Base-by-base conservation (phyloP, 352 stramenopile genomes). In the Aphanomyces stellatus region DNA sequence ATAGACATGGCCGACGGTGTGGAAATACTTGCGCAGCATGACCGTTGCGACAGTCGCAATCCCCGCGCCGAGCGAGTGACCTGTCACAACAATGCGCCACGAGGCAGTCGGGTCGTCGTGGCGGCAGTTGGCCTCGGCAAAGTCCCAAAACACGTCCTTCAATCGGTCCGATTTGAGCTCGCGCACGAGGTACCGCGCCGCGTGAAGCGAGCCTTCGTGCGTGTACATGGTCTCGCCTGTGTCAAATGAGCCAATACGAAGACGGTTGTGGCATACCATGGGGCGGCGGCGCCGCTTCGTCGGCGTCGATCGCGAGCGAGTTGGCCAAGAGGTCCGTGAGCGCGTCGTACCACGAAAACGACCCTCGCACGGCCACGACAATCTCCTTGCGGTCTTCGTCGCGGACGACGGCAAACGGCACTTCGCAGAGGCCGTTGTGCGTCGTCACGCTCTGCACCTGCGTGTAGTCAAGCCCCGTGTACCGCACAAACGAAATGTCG, bases 51-150 rank as follows among this genome's bases (percentile, higher is more conserved):
- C 86, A 25, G 78, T 80, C 28, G 74, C 80, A 10, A 92, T 83
- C 4, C 82, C 86, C 17, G 80, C 86, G 30, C 86, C 84, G 75
- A 93, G 87, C 46, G 82, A 92, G 74, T 95, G 86, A 2, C 86
- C 86, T n/a, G 76, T 85, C 6, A 95, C 74, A 17, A 92, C 82
- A 61, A 95, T 76, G 48, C 75, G 79, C 81, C 80, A 90, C 19
- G 22, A 7, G 1, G 13, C 43, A 25, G 24, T n/a, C 0, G 53
- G 35, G 24, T 64, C 60, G 31, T 35, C 66, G 15, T 48, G 37
- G 22, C 57, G 56, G 59, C 82, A 91, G 37, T 89, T 70, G 1
- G 69, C 67, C 71, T 74, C 66, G 0, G 79, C 80, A 71, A 88
- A 87, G 35, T 88, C 74, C 82, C 82, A 91, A 43, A 91, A 89